Conservation (phyloP, 768 basidiomycete species). For the Coprinopsis cinerea region DNA sequence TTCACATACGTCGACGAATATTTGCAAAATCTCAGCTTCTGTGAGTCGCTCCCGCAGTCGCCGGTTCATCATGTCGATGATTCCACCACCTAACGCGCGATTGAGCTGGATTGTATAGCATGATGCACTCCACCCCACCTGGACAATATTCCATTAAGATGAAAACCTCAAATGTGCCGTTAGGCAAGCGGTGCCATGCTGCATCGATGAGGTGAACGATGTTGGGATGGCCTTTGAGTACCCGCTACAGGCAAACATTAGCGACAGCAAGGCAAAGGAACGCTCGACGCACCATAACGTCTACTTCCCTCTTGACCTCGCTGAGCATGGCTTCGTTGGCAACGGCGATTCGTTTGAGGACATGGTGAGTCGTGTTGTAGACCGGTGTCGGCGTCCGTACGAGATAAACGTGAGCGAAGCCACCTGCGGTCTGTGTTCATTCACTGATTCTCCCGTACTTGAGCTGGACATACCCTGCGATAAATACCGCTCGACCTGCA, state of each 20-base stretch:
- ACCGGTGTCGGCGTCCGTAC: conserved; percentile 83
- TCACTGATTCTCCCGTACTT: conserved; percentile 8
- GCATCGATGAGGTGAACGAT: conserved; percentile 96
- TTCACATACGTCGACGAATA: conserved; percentile 97
- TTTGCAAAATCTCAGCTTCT: conserved; percentile 94
- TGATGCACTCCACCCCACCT: conserved; percentile 41
- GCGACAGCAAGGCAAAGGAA: conserved; percentile 16
- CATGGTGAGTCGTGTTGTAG: conserved; percentile 90
- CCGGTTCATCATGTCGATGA: conserved; percentile 99
- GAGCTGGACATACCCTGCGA: conserved; percentile 67
- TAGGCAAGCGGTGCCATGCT: conserved; percentile 79
- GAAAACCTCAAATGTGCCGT: conserved; percentile 89
- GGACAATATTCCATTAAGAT: conserved; percentile 98
- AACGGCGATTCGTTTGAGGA: conserved; percentile 94
- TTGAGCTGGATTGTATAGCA: conserved; percentile 8
- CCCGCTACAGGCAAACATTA: conserved; percentile 50
- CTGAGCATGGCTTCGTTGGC: conserved; percentile 83
- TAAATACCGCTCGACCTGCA: conserved; percentile 91
- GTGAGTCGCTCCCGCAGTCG: conserved; percentile 90
- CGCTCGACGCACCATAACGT: conserved; percentile 79
- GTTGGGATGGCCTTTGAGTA: conserved; percentile 89
- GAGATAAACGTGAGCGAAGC: conserved; percentile 97
- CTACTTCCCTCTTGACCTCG: conserved; percentile 96
- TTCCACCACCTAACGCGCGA: conserved; percentile 72
- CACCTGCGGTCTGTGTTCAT: conserved; percentile 50